Conservation (phyloP, 2,329 filamentous ascomycete species). For the Neopestalotiopsis sp. region DNA sequence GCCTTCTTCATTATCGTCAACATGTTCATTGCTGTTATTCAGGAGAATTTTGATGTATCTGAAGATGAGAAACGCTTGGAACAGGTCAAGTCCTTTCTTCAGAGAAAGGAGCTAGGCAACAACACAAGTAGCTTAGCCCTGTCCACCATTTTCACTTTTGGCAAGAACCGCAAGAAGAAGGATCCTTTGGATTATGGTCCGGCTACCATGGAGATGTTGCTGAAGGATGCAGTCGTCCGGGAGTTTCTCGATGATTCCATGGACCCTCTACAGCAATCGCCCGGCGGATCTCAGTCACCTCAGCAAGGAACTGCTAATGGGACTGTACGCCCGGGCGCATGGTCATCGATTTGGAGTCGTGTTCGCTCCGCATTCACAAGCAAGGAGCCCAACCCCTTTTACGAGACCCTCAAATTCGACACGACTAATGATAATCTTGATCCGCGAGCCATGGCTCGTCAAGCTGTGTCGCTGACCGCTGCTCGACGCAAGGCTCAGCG, state of each 20-base stretch:
- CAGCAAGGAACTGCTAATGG: constrained; percentile 42
- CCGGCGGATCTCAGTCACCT: constrained; percentile 41
- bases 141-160: constrained; percentile 71
- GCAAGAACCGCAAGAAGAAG: constrained; percentile 64
- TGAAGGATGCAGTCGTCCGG: constrained; percentile 93
- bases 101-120: constrained; percentile 83
- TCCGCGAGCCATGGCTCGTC: constrained; percentile 85
- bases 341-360: constrained; percentile 68
- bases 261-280: constrained; percentile 47
- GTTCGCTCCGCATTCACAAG: constrained; percentile 62
- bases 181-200: constrained; percentile 93
- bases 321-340: constrained; percentile 59
- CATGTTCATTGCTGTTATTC: constrained; percentile 99
- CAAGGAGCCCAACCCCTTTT: constrained; percentile 92
- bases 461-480: constrained; percentile 84
- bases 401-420: constrained; percentile 75
- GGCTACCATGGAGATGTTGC: constrained; percentile 91
- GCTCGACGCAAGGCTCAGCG: constrained; percentile 86
- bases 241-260: constrained; percentile 87
- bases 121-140: constrained; percentile 76
- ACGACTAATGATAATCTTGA: constrained; percentile 80
- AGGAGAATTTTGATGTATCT: constrained; percentile 98
- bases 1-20: constrained; percentile 96
- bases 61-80: constrained; percentile 97
- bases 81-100: constrained; percentile 93